These are phyloP conservation scores for Vaccinium macrocarpon DNA, from an alignment of 148 eudicot genomes.

Conservation along the genomic window DNA sequence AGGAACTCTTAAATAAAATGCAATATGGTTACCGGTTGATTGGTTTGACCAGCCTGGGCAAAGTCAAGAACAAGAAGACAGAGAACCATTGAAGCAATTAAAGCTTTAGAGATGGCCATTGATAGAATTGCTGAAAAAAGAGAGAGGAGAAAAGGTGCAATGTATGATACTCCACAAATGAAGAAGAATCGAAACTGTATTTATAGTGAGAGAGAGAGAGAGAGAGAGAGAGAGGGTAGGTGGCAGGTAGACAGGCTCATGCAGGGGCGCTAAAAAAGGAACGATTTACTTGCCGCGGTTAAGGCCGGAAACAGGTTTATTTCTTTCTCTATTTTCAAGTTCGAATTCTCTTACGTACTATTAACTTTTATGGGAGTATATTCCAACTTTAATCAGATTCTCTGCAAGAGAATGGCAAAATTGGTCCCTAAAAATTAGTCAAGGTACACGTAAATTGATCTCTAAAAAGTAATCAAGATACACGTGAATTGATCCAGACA, in stretches of 20 bases:
- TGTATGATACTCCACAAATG: neutral
- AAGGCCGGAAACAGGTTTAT: too few species aligned
- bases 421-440: too few species aligned
- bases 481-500: too few species aligned
- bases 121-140: neutral
- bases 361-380: too few species aligned
- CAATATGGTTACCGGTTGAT: conserved; percentile 23
- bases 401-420: too few species aligned
- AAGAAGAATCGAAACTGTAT: neutral
- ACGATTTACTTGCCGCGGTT: too few species aligned
- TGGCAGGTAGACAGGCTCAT: conserved; percentile 9
- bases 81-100: conserved; percentile 29
- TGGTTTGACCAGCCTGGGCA: conserved; percentile 22
- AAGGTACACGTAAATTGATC: too few species aligned
- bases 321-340: too few species aligned
- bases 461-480: too few species aligned
- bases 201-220: conserved; percentile 1
- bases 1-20: neutral
- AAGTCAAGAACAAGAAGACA: conserved; percentile 25
- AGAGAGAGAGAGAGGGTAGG: neutral
- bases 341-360: too few species aligned
- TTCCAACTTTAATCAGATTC: too few species aligned
- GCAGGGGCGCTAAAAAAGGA: neutral
- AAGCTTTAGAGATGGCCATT: conserved; percentile 28
- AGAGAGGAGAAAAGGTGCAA: neutral